Percentiles rank a stretch among this genome's conserved stretches.
phyloP scores from a whole-genome alignment of 345 rosid genomes.

The Syzygium grande region DNA sequence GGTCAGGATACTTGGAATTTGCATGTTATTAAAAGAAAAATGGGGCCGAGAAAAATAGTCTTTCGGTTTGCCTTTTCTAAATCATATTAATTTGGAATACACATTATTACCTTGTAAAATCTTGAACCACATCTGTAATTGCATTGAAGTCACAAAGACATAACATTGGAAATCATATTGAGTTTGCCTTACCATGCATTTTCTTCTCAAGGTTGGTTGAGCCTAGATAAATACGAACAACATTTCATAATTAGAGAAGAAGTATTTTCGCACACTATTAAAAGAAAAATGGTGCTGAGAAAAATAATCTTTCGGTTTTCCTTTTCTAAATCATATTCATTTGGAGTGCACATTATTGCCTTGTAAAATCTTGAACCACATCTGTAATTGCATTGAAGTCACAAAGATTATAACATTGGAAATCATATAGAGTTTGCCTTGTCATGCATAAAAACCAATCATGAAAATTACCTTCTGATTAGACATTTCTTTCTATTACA shows the following conservation, averaged over 20 bases:
- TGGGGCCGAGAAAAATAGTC: not conserved
- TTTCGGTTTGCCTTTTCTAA: not conserved
- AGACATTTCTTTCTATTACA: not conserved
- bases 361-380: not conserved
- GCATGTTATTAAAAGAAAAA: not conserved
- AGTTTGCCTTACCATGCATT: not conserved
- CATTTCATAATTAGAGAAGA: not conserved
- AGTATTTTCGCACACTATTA: no score
- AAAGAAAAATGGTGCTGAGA: not conserved
- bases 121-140: not conserved
- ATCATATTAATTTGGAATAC: not conserved
- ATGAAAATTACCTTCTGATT: not conserved
- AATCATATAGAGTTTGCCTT: not conserved
- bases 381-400: not conserved
- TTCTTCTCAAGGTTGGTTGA: not conserved
- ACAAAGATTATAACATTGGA: not conserved
- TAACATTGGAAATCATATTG: not conserved
- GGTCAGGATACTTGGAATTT: no score
- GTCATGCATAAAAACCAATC: not conserved
- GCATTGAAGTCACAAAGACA: not conserved
- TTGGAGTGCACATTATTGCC: not conserved
- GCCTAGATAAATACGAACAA: not conserved
- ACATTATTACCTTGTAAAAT: not conserved
- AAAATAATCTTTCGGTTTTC: not conserved
- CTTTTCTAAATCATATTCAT: not conserved